Conservation (phyloP, 2,329 filamentous ascomycete genomes). For the Elsinoe arachidis region DNA sequence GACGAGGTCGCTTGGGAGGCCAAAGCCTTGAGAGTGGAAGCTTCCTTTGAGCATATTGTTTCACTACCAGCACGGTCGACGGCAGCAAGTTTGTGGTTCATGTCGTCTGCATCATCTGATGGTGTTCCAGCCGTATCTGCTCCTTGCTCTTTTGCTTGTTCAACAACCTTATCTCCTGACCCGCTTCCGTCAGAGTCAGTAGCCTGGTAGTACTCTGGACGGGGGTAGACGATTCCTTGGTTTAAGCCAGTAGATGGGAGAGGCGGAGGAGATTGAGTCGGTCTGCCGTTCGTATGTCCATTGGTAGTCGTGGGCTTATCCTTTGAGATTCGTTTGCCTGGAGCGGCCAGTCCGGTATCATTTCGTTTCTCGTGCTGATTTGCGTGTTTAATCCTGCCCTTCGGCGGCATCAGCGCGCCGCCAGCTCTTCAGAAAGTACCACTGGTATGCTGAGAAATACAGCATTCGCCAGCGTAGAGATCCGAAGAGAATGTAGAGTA, state of each 20-base stretch:
- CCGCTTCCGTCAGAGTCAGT: slow-evolving; percentile 14
- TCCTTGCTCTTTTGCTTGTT: slow-evolving; percentile 13
- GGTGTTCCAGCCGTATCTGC: neutral
- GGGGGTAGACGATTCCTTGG: slow-evolving; percentile 28
- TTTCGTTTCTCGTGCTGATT: slow-evolving; percentile 53
- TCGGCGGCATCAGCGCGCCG: slow-evolving; percentile 40
- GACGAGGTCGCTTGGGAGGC: slow-evolving; percentile 63
- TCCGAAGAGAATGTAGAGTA: slow-evolving; percentile 1
- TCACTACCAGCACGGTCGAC: slow-evolving; percentile 12
- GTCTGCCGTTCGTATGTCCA: slow-evolving; percentile 35
- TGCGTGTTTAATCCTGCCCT: slow-evolving; percentile 36
- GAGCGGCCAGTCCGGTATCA: slow-evolving; percentile 79
- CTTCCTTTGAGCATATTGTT: slow-evolving; percentile 6
- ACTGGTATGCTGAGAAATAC: slow-evolving; percentile 5
- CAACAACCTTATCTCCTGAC: slow-evolving; percentile 7
- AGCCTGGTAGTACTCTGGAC: slow-evolving; percentile 18
- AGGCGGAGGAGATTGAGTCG: slow-evolving; percentile 30
- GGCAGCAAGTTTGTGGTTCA: slow-evolving; percentile 1
- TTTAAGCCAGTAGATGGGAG: slow-evolving; percentile 32
- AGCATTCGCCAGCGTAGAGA: slow-evolving; percentile 12
- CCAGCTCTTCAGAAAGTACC: slow-evolving; percentile 15
- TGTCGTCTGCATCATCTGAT: slow-evolving; percentile 12
- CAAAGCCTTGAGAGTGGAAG: slow-evolving; percentile 47
- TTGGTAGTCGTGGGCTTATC: slow-evolving; percentile 36
- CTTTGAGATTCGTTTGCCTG: slow-evolving; percentile 56